Evolutionary conservation across 179 eudicot genomes (phyloP).

Genomic region (Amaranthus tricolor): DNA sequence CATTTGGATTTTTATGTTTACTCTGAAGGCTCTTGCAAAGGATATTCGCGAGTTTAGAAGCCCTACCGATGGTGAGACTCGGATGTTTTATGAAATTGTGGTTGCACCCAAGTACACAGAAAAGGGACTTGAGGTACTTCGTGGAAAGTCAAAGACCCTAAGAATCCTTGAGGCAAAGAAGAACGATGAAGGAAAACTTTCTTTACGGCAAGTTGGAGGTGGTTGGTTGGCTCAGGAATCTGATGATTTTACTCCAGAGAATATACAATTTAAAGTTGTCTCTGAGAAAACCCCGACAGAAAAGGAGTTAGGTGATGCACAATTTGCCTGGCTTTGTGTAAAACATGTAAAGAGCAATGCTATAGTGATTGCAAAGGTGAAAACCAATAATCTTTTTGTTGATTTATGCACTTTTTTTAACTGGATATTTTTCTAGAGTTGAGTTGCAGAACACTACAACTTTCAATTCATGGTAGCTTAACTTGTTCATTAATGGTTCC

Average conservation of each 20-base stretch:
- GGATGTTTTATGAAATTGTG: conserved; percentile 98
- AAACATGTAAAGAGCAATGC: conserved; percentile 99
- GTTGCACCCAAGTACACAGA: conserved; percentile 83
- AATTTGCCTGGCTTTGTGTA: conserved; percentile 94
- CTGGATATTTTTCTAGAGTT: neutral
- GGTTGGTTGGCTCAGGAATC: conserved; percentile 98
- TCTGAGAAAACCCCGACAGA: conserved; percentile 63
- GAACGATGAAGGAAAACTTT: conserved; percentile 75
- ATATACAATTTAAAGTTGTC: conserved; percentile 58
- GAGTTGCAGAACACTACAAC: neutral
- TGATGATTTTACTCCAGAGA: conserved; percentile 82
- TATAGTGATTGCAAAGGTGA: conserved; percentile 91
- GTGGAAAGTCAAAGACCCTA: conserved; percentile 93
- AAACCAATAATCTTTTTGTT: neutral
- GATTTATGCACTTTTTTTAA: neutral
- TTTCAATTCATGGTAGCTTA: neutral
- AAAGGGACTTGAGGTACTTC: conserved; percentile 90
- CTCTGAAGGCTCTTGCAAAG: conserved; percentile 75
- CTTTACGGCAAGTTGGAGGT: conserved; percentile 94
- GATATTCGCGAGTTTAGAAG: conserved; percentile 93
- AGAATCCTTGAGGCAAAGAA: conserved; percentile 92
- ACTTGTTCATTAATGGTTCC: neutral
- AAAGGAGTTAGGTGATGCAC: conserved; percentile 71
- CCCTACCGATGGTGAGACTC: conserved; percentile 91
- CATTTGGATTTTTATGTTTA: neutral